Evolutionary conservation across 1,284 basidiomycete genomes (phyloP), one percentile per base, ranked within the genome.

Genomic region (Phellopilus nigrolimitatus): DNA sequence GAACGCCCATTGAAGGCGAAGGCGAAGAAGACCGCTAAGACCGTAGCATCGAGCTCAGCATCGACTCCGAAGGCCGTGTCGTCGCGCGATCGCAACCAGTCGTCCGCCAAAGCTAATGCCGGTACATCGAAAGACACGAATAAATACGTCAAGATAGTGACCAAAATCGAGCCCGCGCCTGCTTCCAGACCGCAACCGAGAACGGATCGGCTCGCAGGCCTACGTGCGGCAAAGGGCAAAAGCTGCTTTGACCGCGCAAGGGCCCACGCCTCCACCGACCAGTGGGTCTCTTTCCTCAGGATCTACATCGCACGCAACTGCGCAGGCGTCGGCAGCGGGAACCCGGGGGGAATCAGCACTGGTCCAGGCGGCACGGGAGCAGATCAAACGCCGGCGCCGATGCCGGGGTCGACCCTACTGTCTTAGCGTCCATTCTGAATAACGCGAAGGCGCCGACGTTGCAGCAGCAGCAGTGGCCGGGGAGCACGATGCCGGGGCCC

Each of bases 141-240:
- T n/a, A n/a, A n/a, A n/a, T n/a, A n/a, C n/a, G n/a, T n/a, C 6
- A 10, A 36, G 12, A 7, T 31, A 10, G 21, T 9, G 9, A 17
- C 22, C 15, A 42, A 33, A 12, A 12, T 22, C 22, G 17, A 38
- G 19, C 30, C 41, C 7, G 22, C 21, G 34, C 17, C 36, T 4
- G 15, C 21, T 10, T 10, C 28, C 8, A 30, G 30, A 13, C 2
- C 15, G 7, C 15, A 24, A 17, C 25, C 25, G 34, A 28, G 17
- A 21, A 30, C 38, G 10, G 51, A 52, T 25, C 36, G 51, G 13
- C 37, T 52, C 21, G 51, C 44, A 5, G 37, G 19, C 17, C 12
- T 52, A 17, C 43, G 51, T 24, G 36, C 33, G 17, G 51, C 51
- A 17, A 46, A 47, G 27, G 51, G 44, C 13, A 42, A 48, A 17